Percentiles rank a stretch among this genome's conserved stretches.
Conservation (phyloP, 2,329 filamentous ascomycete genomes). For the Pseudocercospora macadamiae region DNA sequence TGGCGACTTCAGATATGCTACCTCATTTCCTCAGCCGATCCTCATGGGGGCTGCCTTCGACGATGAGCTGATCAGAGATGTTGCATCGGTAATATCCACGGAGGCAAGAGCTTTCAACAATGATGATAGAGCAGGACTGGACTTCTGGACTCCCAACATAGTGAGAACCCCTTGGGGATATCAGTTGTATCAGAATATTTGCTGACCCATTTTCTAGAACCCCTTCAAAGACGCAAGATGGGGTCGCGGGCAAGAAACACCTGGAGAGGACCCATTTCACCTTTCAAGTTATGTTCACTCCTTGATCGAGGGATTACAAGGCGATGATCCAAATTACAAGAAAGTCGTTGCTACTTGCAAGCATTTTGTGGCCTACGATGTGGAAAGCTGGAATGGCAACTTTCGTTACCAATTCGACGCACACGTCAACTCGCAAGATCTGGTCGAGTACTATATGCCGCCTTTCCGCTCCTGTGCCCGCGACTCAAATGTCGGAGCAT, state of each 20-base stretch:
- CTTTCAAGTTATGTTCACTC: constrained; percentile 39
- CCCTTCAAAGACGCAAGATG: constrained; percentile 61
- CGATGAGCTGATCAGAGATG: constrained; percentile 60
- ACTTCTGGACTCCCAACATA: constrained; percentile 70
- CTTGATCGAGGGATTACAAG: constrained; percentile 40
- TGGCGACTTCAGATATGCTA: constrained; percentile 62
- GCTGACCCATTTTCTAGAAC: constrained; percentile 9
- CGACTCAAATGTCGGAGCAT: constrained; percentile 49
- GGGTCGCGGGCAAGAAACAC: constrained; percentile 37
- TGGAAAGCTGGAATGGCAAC: constrained; percentile 38
- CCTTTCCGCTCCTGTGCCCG: constrained; percentile 60
- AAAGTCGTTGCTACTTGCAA: constrained; percentile 52
- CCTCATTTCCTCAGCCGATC: constrained; percentile 68
- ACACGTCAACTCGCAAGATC: constrained; percentile 61
- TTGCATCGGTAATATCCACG: constrained; percentile 60
- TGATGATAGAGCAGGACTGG: constrained; percentile 56
- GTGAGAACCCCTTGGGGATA: neutral
- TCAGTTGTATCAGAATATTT: neutral
- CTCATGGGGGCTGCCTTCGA: constrained; percentile 66
- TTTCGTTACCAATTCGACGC: constrained; percentile 57
- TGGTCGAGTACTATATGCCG: constrained; percentile 69
- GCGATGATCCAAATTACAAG: constrained; percentile 39
- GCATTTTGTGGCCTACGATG: constrained; percentile 45
- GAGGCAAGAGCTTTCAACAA: constrained; percentile 70
- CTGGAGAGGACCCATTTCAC: constrained; percentile 48